These are phyloP conservation scores for Fusarium scirpi DNA, from an alignment of 2,329 filamentous ascomycete genomes.

Conservation along the genomic window DNA sequence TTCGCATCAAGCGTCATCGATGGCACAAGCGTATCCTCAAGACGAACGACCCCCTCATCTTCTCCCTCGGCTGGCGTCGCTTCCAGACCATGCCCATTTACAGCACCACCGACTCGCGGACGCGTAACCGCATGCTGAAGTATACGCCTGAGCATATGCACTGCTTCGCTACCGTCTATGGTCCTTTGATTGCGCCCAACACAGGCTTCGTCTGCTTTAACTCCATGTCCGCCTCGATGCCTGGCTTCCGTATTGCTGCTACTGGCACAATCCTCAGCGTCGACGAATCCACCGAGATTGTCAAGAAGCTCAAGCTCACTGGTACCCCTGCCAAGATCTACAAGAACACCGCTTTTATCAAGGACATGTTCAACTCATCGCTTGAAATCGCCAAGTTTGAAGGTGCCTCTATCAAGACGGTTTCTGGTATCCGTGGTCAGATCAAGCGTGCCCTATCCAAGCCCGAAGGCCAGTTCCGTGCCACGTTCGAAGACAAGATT, in stretches of 20 bases:
- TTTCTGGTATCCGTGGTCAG: constrained; percentile 93
- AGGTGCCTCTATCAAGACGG: constrained; percentile 93
- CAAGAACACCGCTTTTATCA: constrained; percentile 99
- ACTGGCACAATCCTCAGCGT: constrained; percentile 94
- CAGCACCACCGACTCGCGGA: constrained; percentile 93
- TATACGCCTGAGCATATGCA: constrained; percentile 99
- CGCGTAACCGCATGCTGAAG: constrained; percentile 96
- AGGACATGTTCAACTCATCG: constrained; percentile 94
- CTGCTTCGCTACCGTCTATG: constrained; percentile 96
- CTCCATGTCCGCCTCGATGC: constrained; percentile 83
- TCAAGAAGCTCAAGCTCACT: constrained; percentile 98
- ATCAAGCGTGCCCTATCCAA: constrained; percentile 96
- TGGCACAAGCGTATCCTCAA: constrained; percentile 99
- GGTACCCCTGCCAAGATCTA: constrained; percentile 97
- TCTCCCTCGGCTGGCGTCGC: constrained; percentile 94
- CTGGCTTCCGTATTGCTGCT: constrained; percentile 93
- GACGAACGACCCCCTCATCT: constrained; percentile 96
- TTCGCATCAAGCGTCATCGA: constrained; percentile 94
- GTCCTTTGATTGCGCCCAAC: constrained; percentile 93
- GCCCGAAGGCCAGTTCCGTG: constrained; percentile 94
- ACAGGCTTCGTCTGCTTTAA: constrained; percentile 96
- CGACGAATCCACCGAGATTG: constrained; percentile 95
- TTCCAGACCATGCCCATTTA: constrained; percentile 95
- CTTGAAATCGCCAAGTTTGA: constrained; percentile 99
- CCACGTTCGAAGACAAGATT: constrained; percentile 98